phyloP scores from a whole-genome alignment of 495 filamentous ascomycete species.

The Neurospora africana region DNA sequence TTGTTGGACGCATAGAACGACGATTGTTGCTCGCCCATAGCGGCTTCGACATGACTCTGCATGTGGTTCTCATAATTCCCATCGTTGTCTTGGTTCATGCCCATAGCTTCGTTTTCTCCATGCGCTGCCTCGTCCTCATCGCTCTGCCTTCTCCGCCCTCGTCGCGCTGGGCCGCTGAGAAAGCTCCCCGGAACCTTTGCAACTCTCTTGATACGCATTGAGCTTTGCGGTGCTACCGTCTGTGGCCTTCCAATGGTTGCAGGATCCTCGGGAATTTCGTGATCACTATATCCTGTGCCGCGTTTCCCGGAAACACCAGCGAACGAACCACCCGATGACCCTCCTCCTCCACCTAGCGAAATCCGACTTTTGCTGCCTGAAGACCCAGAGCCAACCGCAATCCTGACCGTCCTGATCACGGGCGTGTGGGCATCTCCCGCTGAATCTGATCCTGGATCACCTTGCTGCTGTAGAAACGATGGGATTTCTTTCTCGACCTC shows the following conservation, averaged over 20 bases:
- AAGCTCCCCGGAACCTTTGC: slow-evolving; percentile 62
- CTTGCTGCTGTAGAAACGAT: background rate
- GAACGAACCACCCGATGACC: slow-evolving; percentile 28
- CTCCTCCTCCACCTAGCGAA: slow-evolving; percentile 1
- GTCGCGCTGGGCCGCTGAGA: slow-evolving; percentile 61
- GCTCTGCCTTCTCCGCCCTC: slow-evolving; percentile 62
- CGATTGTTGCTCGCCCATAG: slow-evolving; percentile 21
- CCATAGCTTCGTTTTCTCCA: slow-evolving; percentile 23
- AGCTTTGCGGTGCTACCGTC: slow-evolving; percentile 52
- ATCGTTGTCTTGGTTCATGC: slow-evolving; percentile 22
- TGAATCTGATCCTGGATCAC: slow-evolving; percentile 11
- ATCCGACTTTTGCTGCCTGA: slow-evolving; percentile 22
- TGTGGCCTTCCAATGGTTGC: slow-evolving; percentile 33
- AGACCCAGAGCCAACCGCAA: slow-evolving; percentile 31
- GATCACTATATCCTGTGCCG: slow-evolving; percentile 22
- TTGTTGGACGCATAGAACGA: slow-evolving; percentile 23
- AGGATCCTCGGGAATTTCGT: slow-evolving; percentile 30
- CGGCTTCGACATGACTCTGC: slow-evolving; percentile 25
- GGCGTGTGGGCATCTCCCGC: slow-evolving; percentile 56
- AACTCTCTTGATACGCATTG: slow-evolving; percentile 62
- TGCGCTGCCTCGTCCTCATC: slow-evolving; percentile 51
- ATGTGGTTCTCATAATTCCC: slow-evolving; percentile 20
- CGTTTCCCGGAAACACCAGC: slow-evolving; percentile 27
- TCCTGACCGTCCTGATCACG: slow-evolving; percentile 54
- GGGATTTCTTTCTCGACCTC: slow-evolving; percentile 18